Evolutionary conservation across 139 green algal species (phyloP).

Genomic region (Coccomyxa sp.): DNA sequence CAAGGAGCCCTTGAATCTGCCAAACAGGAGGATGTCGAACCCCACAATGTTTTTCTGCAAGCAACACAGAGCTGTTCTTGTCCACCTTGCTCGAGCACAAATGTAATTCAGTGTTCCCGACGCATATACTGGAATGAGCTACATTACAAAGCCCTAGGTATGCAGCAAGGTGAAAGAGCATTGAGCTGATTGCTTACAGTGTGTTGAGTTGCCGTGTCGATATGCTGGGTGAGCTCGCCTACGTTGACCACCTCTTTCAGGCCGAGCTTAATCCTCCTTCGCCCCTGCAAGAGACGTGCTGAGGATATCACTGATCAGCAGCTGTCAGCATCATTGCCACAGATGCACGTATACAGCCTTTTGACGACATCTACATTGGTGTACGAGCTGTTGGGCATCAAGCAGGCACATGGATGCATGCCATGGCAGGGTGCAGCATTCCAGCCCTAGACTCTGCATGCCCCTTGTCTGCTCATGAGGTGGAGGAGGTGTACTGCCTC

Average conservation of each 20-base stretch:
- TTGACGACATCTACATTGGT: background rate
- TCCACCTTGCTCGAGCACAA: too few species aligned
- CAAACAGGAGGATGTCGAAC: conserved; percentile 47
- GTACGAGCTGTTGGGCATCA: too few species aligned
- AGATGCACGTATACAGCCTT: too few species aligned
- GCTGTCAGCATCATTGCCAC: too few species aligned
- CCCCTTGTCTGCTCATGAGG: too few species aligned
- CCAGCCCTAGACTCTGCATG: background rate
- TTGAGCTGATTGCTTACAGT: background rate
- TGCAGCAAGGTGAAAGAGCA: background rate
- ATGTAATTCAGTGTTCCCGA: too few species aligned
- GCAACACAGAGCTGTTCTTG: background rate
- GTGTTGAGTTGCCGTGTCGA: conserved; percentile 39
- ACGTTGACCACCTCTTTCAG: conserved; percentile 72
- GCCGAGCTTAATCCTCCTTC: conserved; percentile 73
- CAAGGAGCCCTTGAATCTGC: conserved; percentile 46
- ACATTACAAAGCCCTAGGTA: too few species aligned
- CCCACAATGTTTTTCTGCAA: conserved; percentile 16
- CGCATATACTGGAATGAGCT: too few species aligned
- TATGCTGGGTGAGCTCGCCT: conserved; percentile 68
- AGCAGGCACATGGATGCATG: too few species aligned
- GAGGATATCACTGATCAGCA: too few species aligned
- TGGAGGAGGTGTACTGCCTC: too few species aligned
- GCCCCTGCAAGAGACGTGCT: too few species aligned
- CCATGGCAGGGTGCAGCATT: background rate